Percentiles rank a stretch among this genome's conserved stretches.
phyloP scores from a whole-genome alignment of 2,329 filamentous ascomycete genomes.

The Aspergillus awamori region DNA sequence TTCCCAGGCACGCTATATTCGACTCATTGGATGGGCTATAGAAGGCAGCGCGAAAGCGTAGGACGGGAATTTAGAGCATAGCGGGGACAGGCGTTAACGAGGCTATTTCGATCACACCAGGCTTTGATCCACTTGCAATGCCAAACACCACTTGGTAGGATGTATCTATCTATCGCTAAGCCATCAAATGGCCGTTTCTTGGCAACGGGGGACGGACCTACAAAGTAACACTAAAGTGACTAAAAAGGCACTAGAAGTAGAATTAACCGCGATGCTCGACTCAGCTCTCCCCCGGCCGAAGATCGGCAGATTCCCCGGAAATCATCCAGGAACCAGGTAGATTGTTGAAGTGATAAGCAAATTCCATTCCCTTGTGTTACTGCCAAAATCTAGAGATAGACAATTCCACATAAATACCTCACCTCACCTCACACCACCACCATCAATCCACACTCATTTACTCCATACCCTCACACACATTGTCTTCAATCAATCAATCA shows the following conservation, averaged over 20 bases:
- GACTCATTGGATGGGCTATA: neutral
- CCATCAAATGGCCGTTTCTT: neutral
- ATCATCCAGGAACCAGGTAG: neutral
- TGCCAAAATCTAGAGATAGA: neutral
- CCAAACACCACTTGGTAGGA: neutral
- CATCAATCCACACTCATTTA: neutral
- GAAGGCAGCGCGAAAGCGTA: conserved; percentile 6
- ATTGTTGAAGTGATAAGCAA: no score
- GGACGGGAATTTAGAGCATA: conserved; percentile 25
- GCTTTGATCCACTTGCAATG: conserved; percentile 1
- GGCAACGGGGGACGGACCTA: neutral
- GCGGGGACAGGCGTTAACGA: conserved; percentile 32
- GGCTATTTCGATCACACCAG: neutral
- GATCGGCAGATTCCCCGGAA: neutral
- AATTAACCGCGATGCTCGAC: neutral
- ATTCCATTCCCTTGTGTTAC: no score
- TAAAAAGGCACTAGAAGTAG: neutral
- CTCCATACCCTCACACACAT: neutral
- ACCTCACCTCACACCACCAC: neutral
- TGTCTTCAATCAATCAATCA: neutral
- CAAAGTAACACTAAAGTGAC: neutral
- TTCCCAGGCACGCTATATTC: neutral
- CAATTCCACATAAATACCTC: neutral
- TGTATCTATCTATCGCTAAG: neutral
- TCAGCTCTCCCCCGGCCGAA: neutral